phyloP scores from a whole-genome alignment of 331 rosid species.

The Cydonia oblonga region DNA sequence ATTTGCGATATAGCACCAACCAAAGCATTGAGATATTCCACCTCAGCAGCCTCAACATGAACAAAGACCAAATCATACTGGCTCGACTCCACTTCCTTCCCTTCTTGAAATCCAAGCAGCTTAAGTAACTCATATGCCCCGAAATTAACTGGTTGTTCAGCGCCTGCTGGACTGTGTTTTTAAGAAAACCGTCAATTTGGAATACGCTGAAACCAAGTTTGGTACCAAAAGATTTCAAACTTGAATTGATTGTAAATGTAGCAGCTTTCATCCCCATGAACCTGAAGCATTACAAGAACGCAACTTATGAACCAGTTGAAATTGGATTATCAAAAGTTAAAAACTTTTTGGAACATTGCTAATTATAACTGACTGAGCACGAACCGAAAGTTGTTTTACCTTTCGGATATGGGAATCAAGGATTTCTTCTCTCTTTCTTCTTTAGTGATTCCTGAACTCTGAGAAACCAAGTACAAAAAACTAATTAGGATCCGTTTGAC shows the following conservation, averaged over 20 bases:
- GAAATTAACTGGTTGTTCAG: slow-evolving; percentile 18
- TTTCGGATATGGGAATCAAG: slow-evolving; percentile 37
- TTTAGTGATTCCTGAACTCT: slow-evolving; percentile 29
- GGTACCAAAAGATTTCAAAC: slow-evolving; percentile 52
- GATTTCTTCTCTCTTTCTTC: slow-evolving; percentile 22
- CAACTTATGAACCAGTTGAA: slow-evolving; percentile 3
- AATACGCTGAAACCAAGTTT: slow-evolving; percentile 50
- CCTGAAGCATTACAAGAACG: slow-evolving; percentile 30
- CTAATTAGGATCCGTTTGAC: not conserved
- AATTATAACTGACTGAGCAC: not conserved
- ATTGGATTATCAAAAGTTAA: not conserved
- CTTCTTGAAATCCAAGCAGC: slow-evolving; percentile 74
- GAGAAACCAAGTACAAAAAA: slow-evolving; percentile 15
- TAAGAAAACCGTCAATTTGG: slow-evolving; percentile 31
- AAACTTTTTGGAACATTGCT: not conserved
- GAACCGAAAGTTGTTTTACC: slow-evolving; percentile 29
- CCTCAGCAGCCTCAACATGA: slow-evolving; percentile 62
- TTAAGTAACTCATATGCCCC: slow-evolving; percentile 44
- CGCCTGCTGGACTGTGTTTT: not conserved
- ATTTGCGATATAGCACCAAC: slow-evolving; percentile 48
- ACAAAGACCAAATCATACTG: slow-evolving; percentile 65
- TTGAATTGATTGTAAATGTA: slow-evolving; percentile 44
- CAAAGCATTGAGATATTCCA: slow-evolving; percentile 51
- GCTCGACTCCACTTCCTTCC: slow-evolving; percentile 38
- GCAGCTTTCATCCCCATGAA: slow-evolving; percentile 95